phyloP scores from a whole-genome alignment of 1,139 yeast genomes.

The Candida glucosophila region DNA sequence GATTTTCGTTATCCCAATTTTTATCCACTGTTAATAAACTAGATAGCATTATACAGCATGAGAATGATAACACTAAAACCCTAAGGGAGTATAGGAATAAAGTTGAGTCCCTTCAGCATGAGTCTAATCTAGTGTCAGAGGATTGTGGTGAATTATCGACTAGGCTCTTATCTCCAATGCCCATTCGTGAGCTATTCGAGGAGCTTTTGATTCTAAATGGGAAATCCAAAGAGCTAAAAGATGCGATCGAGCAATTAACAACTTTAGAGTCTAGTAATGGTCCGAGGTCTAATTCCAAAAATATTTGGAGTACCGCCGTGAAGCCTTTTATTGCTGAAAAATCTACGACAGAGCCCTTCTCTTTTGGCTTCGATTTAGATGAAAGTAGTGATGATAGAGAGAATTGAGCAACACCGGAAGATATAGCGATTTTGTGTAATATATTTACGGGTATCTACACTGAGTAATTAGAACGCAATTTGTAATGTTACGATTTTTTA shows the following conservation, averaged over 20 bases:
- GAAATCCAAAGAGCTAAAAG: conserved; percentile 18
- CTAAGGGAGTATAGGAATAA: conserved; percentile 10
- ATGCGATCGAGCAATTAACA: conserved; percentile 23
- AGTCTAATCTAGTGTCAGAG: conserved; percentile 20
- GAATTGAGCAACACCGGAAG: conserved; percentile 3
- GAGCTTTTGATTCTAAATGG: conserved; percentile 30
- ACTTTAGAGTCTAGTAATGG: conserved; percentile 6
- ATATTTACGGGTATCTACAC: too few species aligned
- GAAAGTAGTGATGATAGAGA: conserved; percentile 14
- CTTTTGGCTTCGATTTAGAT: conserved; percentile 24
- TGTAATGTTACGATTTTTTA: neutral
- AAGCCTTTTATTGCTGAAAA: conserved; percentile 1
- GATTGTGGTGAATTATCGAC: conserved; percentile 35
- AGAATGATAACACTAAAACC: conserved; percentile 2
- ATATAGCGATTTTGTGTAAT: conserved; percentile 4
- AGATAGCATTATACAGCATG: conserved; percentile 5
- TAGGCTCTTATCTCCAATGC: conserved; percentile 34
- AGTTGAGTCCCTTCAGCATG: conserved; percentile 12
- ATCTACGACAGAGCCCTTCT: conserved; percentile 10
- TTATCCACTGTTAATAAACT: conserved; percentile 25
- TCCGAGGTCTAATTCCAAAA: conserved; percentile 1
- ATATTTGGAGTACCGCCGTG: conserved; percentile 11
- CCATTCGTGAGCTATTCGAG: conserved; percentile 50
- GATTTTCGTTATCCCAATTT: conserved; percentile 56
- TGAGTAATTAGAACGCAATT: too few species aligned